Conservation (phyloP, 805 yeast species). For the Saccharomycopsis sp. region DNA sequence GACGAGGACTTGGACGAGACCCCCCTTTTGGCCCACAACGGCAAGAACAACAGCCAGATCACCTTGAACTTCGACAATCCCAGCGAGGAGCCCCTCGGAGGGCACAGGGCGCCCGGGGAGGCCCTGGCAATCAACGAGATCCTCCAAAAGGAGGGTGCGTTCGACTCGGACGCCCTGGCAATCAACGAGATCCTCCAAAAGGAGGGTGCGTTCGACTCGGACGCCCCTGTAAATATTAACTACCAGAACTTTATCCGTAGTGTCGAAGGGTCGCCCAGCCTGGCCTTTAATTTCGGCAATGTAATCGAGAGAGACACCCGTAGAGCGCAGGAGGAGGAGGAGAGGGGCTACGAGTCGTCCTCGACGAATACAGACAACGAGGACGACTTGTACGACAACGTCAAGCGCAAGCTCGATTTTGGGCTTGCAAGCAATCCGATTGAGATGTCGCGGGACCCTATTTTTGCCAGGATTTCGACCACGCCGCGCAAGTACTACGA, state of each 20-base stretch:
- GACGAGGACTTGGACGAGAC: conserved; percentile 20
- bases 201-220: conserved; percentile 8
- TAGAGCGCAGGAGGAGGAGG: not conserved
- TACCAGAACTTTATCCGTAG: conserved; percentile 14
- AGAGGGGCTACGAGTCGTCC: not conserved
- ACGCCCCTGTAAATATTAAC: conserved; percentile 8
- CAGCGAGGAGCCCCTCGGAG: too few species aligned
- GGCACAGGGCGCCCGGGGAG: not conserved
- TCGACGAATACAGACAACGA: not conserved
- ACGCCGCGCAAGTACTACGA: not conserved
- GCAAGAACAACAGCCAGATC: conserved; percentile 16
- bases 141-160: too few species aligned
- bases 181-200: conserved; percentile 8
- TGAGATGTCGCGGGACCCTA: conserved; percentile 20
- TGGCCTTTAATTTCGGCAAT: conserved; percentile 15
- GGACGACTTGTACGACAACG: not conserved
- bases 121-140: conserved; percentile 11
- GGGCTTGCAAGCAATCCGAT: conserved; percentile 18
- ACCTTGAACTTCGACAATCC: conserved; percentile 18
- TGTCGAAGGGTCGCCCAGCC: conserved; percentile 9
- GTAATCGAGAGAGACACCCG: not conserved
- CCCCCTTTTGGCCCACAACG: conserved; percentile 13
- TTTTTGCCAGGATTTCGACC: conserved; percentile 17
- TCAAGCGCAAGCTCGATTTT: conserved; percentile 5
- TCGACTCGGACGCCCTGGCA: conserved; percentile 8